Base-by-base conservation (phyloP, 208 protist genomes). In the Leptomonas pyrrhocoris region DNA sequence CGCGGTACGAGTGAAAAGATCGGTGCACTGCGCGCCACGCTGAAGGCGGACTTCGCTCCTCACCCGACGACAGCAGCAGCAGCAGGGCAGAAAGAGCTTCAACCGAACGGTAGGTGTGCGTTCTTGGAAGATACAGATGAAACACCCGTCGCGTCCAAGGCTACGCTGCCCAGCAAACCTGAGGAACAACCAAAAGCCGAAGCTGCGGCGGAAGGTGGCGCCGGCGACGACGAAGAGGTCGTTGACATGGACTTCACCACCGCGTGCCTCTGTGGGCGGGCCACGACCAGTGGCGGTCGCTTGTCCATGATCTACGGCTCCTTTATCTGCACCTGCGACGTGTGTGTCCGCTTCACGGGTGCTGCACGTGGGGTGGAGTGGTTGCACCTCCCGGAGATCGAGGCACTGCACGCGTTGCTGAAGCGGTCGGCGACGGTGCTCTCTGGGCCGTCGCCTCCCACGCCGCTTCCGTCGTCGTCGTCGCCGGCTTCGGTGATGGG, bases 231-330 rank as follows among this genome's bases (percentile, higher is more conserved):
- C 12, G 55, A 58, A 2, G 61, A 15, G 13, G 61, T 15, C 3
- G 64, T 53, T 5, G 84, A 85, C 21, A 12, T 83, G 4, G 31
- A 53, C 15, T 90, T 93, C 59, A 62, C 27, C 23, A 87, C 83
- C 12, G 15, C 69, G 11, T 95, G 90, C 67, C 62, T 93, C 30
- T 95, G 90, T 73, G 79, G 82, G 15, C 46, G 63, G 13, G 68
- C 68, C 13, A 49, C 73, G 15, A 60, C 53, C 13, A 59, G 83
- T 36, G 23, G 16, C 45, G 81, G 83, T 8, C 68, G 62, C 30
- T 72, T 90, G 16, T 95, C 87, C 42, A 68, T 65, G 63, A 87
- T 95, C 31, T 95, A 87, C 69, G 90, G 90, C 54, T 86, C 81
- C 23, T 93, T 95, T 61, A 57, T 92, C 6, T 95, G 90, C 48